Conservation (phyloP, 1,284 basidiomycete species). For the Apiotrichum sp. region DNA sequence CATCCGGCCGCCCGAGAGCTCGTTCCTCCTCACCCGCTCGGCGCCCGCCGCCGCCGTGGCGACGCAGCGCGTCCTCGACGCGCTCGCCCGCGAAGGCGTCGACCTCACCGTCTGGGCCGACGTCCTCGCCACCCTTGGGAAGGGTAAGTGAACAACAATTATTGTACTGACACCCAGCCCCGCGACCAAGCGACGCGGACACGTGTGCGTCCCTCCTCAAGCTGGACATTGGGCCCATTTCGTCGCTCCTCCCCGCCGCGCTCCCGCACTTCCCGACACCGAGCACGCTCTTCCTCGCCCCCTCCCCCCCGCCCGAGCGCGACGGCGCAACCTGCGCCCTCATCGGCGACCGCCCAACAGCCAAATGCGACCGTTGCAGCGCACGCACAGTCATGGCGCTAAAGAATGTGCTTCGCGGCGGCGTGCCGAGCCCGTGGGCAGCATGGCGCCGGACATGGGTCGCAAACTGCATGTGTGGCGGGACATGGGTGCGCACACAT, state of each 20-base stretch:
- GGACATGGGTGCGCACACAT: conserved; percentile 26
- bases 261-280: conserved; percentile 21
- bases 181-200: conserved; percentile 12
- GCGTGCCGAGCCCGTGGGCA: conserved; percentile 6
- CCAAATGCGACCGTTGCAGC: conserved; percentile 26
- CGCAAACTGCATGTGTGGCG: conserved; percentile 31
- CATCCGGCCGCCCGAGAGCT: conserved; percentile 26
- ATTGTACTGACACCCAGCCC: background rate
- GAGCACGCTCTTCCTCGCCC: conserved; percentile 24
- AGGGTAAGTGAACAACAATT: background rate
- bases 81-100: conserved; percentile 23
- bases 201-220: conserved; percentile 15
- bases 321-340: conserved; percentile 26
- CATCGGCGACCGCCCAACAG: conserved; percentile 16
- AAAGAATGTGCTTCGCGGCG: conserved; percentile 10
- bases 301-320: conserved; percentile 6
- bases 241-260: conserved; percentile 6
- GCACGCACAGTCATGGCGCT: conserved; percentile 14
- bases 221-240: conserved; percentile 13
- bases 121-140: conserved; percentile 17
- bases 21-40: conserved; percentile 16
- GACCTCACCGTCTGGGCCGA: conserved; percentile 32
- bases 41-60: conserved; percentile 31
- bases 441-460: conserved; percentile 19
- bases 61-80: conserved; percentile 22